These are phyloP conservation scores for Hebeloma cylindrosporum DNA, from an alignment of 768 basidiomycete species.

Conservation along the genomic window DNA sequence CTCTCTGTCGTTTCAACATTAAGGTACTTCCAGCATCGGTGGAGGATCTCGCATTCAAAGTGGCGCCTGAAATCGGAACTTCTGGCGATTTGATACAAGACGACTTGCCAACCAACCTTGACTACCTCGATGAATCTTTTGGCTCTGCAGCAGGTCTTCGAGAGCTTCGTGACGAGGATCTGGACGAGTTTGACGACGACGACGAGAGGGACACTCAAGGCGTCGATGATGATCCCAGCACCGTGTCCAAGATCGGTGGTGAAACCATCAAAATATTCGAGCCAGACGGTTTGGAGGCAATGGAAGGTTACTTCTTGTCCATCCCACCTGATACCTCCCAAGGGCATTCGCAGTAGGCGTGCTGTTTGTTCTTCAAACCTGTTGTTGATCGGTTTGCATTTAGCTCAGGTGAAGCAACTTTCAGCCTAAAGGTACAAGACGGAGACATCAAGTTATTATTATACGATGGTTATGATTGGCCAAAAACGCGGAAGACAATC, in stretches of 20 bases:
- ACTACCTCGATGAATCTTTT: slow-evolving; percentile 85
- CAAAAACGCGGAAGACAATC: slow-evolving; percentile 77
- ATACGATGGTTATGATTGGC: slow-evolving; percentile 97
- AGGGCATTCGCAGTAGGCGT: slow-evolving; percentile 47
- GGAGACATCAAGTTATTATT: slow-evolving; percentile 69
- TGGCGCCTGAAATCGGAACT: slow-evolving; percentile 71
- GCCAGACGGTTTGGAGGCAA: slow-evolving; percentile 57
- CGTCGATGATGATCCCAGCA: slow-evolving; percentile 26
- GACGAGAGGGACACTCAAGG: slow-evolving; percentile 30
- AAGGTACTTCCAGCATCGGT: slow-evolving; percentile 54
- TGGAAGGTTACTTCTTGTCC: slow-evolving; percentile 74
- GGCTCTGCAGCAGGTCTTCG: slow-evolving; percentile 75
- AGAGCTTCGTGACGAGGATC: slow-evolving; percentile 69
- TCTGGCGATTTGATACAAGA: slow-evolving; percentile 89
- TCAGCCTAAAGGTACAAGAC: slow-evolving; percentile 57
- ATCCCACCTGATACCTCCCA: slow-evolving; percentile 55
- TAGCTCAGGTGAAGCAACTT: slow-evolving; percentile 46
- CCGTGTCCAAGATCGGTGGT: slow-evolving; percentile 66
- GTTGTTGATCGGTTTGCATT: neutral
- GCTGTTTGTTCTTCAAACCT: neutral
- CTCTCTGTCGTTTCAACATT: neutral
- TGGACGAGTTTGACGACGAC: slow-evolving; percentile 67
- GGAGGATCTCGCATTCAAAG: slow-evolving; percentile 80
- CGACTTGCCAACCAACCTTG: slow-evolving; percentile 85
- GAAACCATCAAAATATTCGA: slow-evolving; percentile 84